phyloP scores from a whole-genome alignment of 305 asterid genomes.

The Galium porrigens region DNA sequence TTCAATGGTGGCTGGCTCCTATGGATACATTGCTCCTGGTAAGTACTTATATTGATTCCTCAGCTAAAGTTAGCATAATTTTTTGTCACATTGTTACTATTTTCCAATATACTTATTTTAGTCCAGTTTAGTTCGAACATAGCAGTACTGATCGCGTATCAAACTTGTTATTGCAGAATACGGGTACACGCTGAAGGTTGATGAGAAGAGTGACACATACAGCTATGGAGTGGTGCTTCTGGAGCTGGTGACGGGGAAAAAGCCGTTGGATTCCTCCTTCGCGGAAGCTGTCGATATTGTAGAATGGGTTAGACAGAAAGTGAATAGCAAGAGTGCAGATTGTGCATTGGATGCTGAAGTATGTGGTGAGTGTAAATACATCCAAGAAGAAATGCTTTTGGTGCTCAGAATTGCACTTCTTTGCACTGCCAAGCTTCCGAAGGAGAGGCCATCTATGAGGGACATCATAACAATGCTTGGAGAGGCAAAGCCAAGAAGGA shows the following conservation, averaged over 20 bases:
- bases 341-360: constrained; percentile 42
- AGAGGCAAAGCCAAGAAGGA: constrained; percentile 76
- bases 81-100: no score
- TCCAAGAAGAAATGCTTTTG: constrained; percentile 67
- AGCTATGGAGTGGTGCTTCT: constrained; percentile 71
- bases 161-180: constrained; percentile 33
- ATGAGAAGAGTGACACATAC: constrained; percentile 69
- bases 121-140: neutral
- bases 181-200: constrained; percentile 66
- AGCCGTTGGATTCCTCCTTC: constrained; percentile 46
- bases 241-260: constrained; percentile 58
- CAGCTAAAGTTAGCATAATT: neutral
- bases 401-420: constrained; percentile 60
- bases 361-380: constrained; percentile 46
- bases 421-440: constrained; percentile 62
- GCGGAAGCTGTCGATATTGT: constrained; percentile 55
- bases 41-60: neutral
- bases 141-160: neutral
- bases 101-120: no score
- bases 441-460: constrained; percentile 75
- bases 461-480: constrained; percentile 63
- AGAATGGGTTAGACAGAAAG: constrained; percentile 48
- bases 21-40: constrained; percentile 94
- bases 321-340: constrained; percentile 21
- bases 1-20: constrained; percentile 81